A percentile compares a stretch with the other conserved stretches of the same genome.
Evolutionary conservation across 75 land plant genomes (phyloP).

Genomic region (Pinus taeda): DNA sequence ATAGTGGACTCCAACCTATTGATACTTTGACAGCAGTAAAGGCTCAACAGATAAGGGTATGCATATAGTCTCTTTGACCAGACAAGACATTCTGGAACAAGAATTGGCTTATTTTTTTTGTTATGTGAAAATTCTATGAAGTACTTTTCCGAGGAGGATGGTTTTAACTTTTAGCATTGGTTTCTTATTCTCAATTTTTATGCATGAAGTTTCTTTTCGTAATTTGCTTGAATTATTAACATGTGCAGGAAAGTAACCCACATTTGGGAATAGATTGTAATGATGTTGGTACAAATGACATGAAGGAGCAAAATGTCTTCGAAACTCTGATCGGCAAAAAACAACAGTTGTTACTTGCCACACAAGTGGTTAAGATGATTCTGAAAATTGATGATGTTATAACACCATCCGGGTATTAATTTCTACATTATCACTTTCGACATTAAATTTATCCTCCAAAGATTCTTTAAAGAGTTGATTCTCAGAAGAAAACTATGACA

Average conservation of each 20-base stretch:
- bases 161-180: background rate
- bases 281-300: slow-evolving; percentile 92
- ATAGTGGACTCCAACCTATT: slow-evolving; percentile 95
- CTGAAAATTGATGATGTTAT: slow-evolving; percentile 98
- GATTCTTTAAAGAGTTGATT: too few species aligned
- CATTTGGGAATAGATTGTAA: slow-evolving; percentile 93
- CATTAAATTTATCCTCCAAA: too few species aligned
- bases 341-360: slow-evolving; percentile 91
- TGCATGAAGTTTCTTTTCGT: background rate
- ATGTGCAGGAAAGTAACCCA: slow-evolving; percentile 81
- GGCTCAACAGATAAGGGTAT: slow-evolving; percentile 92
- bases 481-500: too few species aligned
- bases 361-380: slow-evolving; percentile 99
- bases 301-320: slow-evolving; percentile 94
- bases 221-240: background rate
- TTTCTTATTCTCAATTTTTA: background rate
- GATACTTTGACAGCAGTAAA: slow-evolving; percentile 93
- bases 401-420: slow-evolving; percentile 61
- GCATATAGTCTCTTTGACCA: background rate
- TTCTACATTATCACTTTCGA: background rate
- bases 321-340: slow-evolving; percentile 97
- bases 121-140: too few species aligned
- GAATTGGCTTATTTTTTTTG: too few species aligned
- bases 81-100: background rate
- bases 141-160: too few species aligned